A percentile compares a stretch with the other conserved stretches of the same genome.
These are phyloP conservation scores for Gynostemma pentaphyllum DNA, from an alignment of 306 rosid genomes.

Conservation along the genomic window DNA sequence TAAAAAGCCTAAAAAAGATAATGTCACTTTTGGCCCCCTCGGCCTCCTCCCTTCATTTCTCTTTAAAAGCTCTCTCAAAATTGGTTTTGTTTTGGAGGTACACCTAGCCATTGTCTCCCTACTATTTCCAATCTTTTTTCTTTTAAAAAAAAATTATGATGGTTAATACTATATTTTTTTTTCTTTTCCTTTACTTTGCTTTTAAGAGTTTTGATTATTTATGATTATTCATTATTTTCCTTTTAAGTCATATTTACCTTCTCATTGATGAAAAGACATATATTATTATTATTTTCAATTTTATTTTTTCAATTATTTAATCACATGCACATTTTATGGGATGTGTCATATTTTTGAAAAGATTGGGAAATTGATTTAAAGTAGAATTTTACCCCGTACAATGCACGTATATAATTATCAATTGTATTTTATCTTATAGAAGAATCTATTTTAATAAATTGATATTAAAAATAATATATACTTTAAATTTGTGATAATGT, in stretches of 20 bases:
- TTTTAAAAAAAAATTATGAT: background rate
- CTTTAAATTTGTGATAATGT: no score
- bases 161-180: background rate
- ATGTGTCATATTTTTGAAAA: background rate
- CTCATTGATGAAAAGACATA: no score
- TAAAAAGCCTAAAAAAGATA: background rate
- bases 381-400: background rate
- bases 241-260: no score
- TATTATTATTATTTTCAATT: no score
- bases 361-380: background rate
- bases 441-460: no score
- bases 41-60: background rate
- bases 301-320: background rate
- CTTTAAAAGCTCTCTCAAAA: background rate
- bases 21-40: background rate
- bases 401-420: no score
- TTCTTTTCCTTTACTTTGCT: background rate
- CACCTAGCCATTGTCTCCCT: background rate
- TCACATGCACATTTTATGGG: background rate
- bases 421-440: no score
- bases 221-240: background rate
- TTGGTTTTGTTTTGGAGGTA: background rate
- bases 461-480: no score
- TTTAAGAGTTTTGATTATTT: background rate
- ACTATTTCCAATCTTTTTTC: background rate